phyloP scores from a whole-genome alignment of 2,329 filamentous ascomycete species.

The Metarhizium sp. region DNA sequence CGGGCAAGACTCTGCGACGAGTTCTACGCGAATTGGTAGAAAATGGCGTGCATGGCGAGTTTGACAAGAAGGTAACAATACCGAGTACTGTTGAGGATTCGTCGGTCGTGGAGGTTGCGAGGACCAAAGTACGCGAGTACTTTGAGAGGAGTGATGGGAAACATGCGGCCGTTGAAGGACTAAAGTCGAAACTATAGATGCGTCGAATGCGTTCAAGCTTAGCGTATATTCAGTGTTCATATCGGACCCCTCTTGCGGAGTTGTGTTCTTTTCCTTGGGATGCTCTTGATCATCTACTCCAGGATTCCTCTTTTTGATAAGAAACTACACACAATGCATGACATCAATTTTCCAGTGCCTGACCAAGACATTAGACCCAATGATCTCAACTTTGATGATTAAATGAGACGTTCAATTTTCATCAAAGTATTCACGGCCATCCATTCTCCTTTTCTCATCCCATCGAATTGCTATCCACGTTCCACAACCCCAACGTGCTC shows the following conservation, averaged over 20 bases:
- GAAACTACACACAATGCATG: not conserved
- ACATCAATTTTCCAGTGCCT: too few species aligned
- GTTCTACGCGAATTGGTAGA: slow-evolving; percentile 78
- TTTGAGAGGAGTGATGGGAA: slow-evolving; percentile 44
- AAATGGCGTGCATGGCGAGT: slow-evolving; percentile 66
- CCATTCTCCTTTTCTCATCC: not conserved
- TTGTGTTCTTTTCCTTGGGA: not conserved
- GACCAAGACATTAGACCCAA: too few species aligned
- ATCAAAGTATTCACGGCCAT: not conserved
- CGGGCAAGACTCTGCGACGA: slow-evolving; percentile 80
- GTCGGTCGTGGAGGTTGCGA: slow-evolving; percentile 64
- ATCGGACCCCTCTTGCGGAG: not conserved
- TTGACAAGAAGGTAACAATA: slow-evolving; percentile 61
- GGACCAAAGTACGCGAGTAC: slow-evolving; percentile 63
- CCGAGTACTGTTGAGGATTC: slow-evolving; percentile 82
- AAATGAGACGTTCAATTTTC: too few species aligned
- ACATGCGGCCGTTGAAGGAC: slow-evolving; percentile 37
- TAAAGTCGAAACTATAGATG: slow-evolving; percentile 43
- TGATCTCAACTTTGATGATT: too few species aligned
- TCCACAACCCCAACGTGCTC: not conserved
- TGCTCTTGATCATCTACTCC: not conserved
- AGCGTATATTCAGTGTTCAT: too few species aligned
- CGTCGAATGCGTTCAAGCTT: not conserved
- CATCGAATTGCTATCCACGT: not conserved
- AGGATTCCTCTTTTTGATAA: too few species aligned